A percentile compares a stretch with the other conserved stretches of the same genome.
phyloP scores from a whole-genome alignment of 768 basidiomycete genomes.

The Hypholoma fasciculare region DNA sequence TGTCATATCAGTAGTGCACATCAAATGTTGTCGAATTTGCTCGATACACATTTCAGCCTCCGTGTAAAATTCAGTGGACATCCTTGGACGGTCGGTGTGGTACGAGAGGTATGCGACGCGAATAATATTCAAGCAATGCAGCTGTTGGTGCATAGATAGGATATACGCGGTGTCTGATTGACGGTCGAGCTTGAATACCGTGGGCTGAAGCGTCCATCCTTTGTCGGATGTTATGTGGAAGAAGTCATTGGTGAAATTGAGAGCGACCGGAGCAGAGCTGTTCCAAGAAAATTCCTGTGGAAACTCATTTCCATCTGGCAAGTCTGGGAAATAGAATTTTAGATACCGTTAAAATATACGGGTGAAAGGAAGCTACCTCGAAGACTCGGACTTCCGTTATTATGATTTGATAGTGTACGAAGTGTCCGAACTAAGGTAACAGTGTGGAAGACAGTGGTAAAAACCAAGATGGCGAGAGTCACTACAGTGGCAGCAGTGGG shows the following conservation, averaged over 20 bases:
- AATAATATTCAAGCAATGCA: conserved; percentile 2
- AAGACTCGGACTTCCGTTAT: not conserved
- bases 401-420: not conserved
- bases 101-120: conserved; percentile 2
- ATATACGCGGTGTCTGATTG: not conserved
- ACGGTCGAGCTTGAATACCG: not conserved
- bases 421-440: not conserved
- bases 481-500: not conserved
- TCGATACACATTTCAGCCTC: conserved; percentile 9
- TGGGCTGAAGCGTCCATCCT: not conserved
- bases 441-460: not conserved
- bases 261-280: not conserved
- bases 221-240: not conserved
- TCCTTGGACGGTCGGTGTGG: not conserved
- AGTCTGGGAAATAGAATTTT: not conserved
- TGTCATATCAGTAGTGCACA: conserved; percentile 4
- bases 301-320: not conserved
- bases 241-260: conserved; percentile 1
- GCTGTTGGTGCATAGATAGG: conserved; percentile 7
- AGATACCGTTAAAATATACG: not conserved
- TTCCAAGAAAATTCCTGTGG: not conserved
- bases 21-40: conserved; percentile 4
- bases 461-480: not conserved
- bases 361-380: not conserved
- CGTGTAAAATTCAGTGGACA: not conserved